Base-by-base conservation (phyloP, 495 filamentous ascomycete genomes). In the Oidiodendron maius region DNA sequence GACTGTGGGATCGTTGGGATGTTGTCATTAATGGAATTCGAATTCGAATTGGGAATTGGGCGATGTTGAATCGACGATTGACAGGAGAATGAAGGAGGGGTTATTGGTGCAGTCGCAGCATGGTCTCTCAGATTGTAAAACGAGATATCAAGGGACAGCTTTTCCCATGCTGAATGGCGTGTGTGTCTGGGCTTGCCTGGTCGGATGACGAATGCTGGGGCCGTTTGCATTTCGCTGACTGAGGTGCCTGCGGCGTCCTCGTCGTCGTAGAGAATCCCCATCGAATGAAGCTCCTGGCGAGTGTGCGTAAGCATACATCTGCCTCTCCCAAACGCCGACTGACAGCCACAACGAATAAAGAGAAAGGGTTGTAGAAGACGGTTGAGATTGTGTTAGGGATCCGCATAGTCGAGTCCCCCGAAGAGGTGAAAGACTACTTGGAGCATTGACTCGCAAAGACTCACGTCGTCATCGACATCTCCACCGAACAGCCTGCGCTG, bases 391-490 rank as follows among this genome's bases (percentile, higher is more conserved):
- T 36, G 21, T 50, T 41, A 61, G 40, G 59, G 59, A 54, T 61
- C 59, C 40, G 52, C 52, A 35, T 61, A 61, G 36, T 61, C 59
- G 56, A 61, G 56, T 37, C 51, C 59, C 15, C 59, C 59, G 20
- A 56, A 61, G 16, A 61, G 50, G 12, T 12, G 21, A 6, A 46
- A 16, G 21, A 61, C 52, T 10, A 61, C 59, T 18, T 46, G 23
- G 22, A 59, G 47, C 59, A 61, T 61, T 22, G 41, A 25, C 8
- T 32, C 26, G 45, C 48, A 56, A 12, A 59, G 41, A 59, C 56
- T 59, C 50, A 59, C 52, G 53, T 61, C 59, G 37, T 61, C 55
- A 30, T 50, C 48, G 3, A 46, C 18, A 12, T 48, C 55, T 43
- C 53, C 59, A 28, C 58, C 58, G 38, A 54, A 61, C 17, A 61